phyloP scores from a whole-genome alignment of 2,329 filamentous ascomycete species.

The Akanthomyces dipterigenus region DNA sequence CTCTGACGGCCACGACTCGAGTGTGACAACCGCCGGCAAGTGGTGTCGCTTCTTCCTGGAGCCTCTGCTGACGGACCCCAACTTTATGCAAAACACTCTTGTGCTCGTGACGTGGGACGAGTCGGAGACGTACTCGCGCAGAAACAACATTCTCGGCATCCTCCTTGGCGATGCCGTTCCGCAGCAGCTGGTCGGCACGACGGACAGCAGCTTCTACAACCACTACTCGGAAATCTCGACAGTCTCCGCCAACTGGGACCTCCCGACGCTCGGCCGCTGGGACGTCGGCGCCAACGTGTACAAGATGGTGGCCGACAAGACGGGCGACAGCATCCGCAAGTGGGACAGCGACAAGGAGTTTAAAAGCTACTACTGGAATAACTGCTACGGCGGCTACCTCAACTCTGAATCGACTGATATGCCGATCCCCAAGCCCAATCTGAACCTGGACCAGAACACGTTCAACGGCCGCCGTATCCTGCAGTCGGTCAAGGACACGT shows the following conservation, averaged over 20 bases:
- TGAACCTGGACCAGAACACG: constrained; percentile 25
- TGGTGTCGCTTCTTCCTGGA: constrained; percentile 65
- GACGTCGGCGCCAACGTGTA: constrained; percentile 67
- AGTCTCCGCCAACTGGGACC: constrained; percentile 61
- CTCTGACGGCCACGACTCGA: constrained; percentile 70
- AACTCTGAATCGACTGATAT: constrained; percentile 29
- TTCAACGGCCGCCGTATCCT: constrained; percentile 28
- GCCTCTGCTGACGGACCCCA: constrained; percentile 59
- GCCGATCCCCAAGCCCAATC: constrained; percentile 34
- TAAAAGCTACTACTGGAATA: constrained; percentile 42
- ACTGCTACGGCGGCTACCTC: constrained; percentile 45
- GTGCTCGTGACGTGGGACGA: constrained; percentile 77
- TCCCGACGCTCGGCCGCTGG: constrained; percentile 63
- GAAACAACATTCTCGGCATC: constrained; percentile 64
- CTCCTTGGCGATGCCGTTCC: constrained; percentile 70
- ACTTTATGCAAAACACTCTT: constrained; percentile 71
- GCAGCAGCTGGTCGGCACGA: constrained; percentile 53
- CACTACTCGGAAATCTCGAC: constrained; percentile 64
- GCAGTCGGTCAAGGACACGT: constrained; percentile 29
- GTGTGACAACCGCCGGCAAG: constrained; percentile 58
- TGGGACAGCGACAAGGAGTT: constrained; percentile 30
- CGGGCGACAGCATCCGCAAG: constrained; percentile 43
- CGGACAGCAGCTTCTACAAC: constrained; percentile 63
- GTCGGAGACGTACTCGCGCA: constrained; percentile 58
- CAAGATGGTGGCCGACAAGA: constrained; percentile 51